Conservation (phyloP, 2,329 filamentous ascomycete species). For the Hypoxylon sp. region DNA sequence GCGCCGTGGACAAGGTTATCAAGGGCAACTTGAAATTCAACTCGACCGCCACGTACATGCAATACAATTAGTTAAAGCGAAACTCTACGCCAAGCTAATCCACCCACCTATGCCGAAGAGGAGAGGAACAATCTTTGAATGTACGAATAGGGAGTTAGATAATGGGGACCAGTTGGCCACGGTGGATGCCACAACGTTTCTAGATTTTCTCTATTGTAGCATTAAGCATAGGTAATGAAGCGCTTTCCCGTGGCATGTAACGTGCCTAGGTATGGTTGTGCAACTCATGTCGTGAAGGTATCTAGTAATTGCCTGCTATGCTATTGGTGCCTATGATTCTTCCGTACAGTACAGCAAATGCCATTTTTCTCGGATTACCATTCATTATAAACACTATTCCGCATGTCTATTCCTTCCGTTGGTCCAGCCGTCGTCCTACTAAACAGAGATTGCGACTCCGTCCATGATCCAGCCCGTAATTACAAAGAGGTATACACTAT, state of each 20-base stretch:
- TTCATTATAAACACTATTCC: no score
- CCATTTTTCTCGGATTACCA: no score
- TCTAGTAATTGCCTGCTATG: not conserved
- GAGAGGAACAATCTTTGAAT: no score
- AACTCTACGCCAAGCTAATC: no score
- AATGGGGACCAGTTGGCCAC: constrained; percentile 17
- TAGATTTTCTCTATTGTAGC: constrained; percentile 5
- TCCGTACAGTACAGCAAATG: no score
- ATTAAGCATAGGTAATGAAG: constrained; percentile 13
- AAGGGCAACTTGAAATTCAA: constrained; percentile 99
- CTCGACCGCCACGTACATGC: constrained; percentile 96
- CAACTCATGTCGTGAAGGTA: no score
- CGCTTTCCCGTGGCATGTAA: constrained; percentile 8
- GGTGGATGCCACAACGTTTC: constrained; percentile 8
- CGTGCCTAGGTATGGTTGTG: no score
- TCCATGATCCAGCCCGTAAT: not conserved
- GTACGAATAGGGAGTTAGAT: constrained; percentile 35
- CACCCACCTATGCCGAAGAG: no score
- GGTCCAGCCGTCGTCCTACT: not conserved
- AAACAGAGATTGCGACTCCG: not conserved
- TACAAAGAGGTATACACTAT: no score
- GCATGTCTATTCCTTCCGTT: not conserved
- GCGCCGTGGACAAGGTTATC: constrained; percentile 98
- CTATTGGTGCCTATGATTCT: constrained; percentile 4
- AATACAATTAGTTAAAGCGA: constrained; percentile 81